These are phyloP conservation scores for Seiridium unicorne DNA, from an alignment of 2,329 filamentous ascomycete genomes.

Conservation along the genomic window DNA sequence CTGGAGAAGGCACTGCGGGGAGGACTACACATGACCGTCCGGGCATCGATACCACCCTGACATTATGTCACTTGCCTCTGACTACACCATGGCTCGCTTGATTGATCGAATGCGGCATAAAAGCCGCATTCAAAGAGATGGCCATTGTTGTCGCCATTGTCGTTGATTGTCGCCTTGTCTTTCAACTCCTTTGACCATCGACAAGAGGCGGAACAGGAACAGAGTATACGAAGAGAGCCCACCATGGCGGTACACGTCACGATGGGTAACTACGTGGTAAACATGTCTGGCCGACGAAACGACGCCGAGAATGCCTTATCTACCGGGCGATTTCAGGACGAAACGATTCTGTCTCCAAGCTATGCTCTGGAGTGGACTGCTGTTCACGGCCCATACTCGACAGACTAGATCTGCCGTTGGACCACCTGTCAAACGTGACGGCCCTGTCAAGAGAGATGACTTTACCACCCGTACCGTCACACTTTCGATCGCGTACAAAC, in stretches of 20 bases:
- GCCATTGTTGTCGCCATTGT: constrained; percentile 21
- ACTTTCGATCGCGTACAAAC: constrained; percentile 24
- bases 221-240: background rate
- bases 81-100: constrained; percentile 16
- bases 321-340: constrained; percentile 15
- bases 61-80: constrained; percentile 8
- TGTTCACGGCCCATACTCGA: constrained; percentile 16
- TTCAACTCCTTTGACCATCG: background rate
- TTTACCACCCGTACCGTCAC: constrained; percentile 24
- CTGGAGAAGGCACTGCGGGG: too few species aligned
- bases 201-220: background rate
- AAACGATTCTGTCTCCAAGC: constrained; percentile 16
- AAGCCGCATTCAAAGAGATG: constrained; percentile 19
- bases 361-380: constrained; percentile 18
- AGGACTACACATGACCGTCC: background rate
- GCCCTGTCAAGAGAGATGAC: constrained; percentile 7
- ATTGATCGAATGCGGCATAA: constrained; percentile 19
- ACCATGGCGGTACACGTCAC: background rate
- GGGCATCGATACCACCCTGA: too few species aligned
- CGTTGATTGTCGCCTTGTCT: constrained; percentile 21
- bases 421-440: background rate
- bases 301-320: constrained; percentile 2
- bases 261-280: constrained; percentile 7
- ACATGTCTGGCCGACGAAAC: background rate
- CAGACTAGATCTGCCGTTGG: constrained; percentile 8